Evolutionary conservation across 2,329 filamentous ascomycete genomes (phyloP), one percentile per base, ranked within the genome.

Genomic region (Aaosphaeria pasadenensis): DNA sequence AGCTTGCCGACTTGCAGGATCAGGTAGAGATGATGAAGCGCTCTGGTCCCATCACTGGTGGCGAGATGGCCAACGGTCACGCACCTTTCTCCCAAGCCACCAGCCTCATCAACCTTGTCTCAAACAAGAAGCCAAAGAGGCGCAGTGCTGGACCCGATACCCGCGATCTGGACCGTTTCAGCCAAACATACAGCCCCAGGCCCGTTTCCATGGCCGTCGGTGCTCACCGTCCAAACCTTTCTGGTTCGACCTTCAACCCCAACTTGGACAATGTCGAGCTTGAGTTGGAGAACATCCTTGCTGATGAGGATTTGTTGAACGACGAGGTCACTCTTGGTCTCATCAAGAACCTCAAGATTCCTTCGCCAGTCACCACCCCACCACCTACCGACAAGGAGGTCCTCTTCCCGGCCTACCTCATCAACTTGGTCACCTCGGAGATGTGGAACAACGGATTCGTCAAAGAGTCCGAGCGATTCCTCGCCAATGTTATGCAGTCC

Each of bases 401-500:
- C 24, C 80, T 99, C 45, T 99, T 99, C 86, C 94, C 94, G 32
- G 92, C 94, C 7, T 99, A 97, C 71, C 85, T 99, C 61, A 99
- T 99, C 78, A 99, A 99, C 73, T 81, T 99, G 52, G 94, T 99
- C 55, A 99, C 94, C 9, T 97, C 91, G 11, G 94, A 99, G 77
- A 99, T 99, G 94, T 99, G 94, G 94, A 99, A 99, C 78, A 99
- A 99, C 63, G 94, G 94, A 42, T 99, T 96, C 67, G 94, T 99
- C 62, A 99, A 99, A 78, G 94, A 99, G 74, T 97, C 94, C 4
- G 94, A 99, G 74, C 88, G 92, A 47, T 99, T 99, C 82, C 80
- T 99, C 54, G 94, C 94, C 66, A 99, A 97, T 64, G 94, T 99
- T 56, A 99, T 99, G 94, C 94, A 97, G 74, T 96, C 91, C 6